phyloP scores from a whole-genome alignment of 495 filamentous ascomycete genomes.

The Thermochaetoides thermophila region DNA sequence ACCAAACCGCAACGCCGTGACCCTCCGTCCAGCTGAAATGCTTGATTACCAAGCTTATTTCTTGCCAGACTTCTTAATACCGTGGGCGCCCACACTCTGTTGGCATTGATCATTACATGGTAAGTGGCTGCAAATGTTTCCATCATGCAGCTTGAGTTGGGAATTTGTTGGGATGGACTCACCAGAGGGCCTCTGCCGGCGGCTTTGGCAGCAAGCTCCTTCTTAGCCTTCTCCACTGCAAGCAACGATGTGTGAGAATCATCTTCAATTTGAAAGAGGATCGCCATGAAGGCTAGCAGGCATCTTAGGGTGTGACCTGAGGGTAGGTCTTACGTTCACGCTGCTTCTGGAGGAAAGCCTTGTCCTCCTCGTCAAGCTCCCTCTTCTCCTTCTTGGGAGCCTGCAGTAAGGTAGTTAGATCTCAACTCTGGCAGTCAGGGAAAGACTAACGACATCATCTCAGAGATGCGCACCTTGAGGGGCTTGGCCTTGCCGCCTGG shows the following conservation, averaged over 20 bases:
- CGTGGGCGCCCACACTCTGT: conserved; percentile 15
- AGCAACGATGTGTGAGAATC: no score
- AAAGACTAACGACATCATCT: not conserved
- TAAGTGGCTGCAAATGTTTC: no score
- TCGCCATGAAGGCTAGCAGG: no score
- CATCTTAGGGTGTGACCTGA: no score
- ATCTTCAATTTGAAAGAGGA: no score
- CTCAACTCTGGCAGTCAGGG: not conserved
- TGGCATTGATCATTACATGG: no score
- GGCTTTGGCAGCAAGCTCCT: conserved; percentile 53
- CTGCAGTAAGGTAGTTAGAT: conserved; percentile 3
- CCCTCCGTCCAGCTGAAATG: not conserved
- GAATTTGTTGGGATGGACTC: no score
- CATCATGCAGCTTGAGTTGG: no score
- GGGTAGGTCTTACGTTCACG: conserved; percentile 56
- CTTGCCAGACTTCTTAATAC: conserved; percentile 87
- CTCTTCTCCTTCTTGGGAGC: conserved; percentile 61
- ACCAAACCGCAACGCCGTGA: conserved; percentile 5
- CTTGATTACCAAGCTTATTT: conserved; percentile 43
- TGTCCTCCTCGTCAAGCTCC: conserved; percentile 62
- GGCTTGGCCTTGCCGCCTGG: conserved; percentile 77
- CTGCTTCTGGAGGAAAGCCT: conserved; percentile 61
- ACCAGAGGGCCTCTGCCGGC: conserved; percentile 39
- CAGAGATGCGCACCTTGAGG: conserved; percentile 38
- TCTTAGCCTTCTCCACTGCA: conserved; percentile 71